phyloP scores from a whole-genome alignment of 192 early-diverging fungal species.

The Backusella circina region DNA sequence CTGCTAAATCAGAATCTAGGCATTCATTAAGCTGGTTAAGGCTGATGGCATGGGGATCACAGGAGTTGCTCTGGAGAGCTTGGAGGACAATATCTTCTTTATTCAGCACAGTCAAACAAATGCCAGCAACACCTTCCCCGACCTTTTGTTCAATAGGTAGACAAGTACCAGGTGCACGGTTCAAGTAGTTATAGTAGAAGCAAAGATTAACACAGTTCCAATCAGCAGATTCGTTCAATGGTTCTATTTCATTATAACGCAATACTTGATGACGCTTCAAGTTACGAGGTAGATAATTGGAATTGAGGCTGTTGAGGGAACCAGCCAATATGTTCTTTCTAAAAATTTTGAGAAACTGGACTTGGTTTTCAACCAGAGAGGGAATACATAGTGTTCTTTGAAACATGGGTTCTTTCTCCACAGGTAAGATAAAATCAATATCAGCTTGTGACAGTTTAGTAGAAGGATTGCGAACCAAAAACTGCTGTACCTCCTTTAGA shows the following conservation, averaged over 20 bases:
- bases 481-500: constrained; percentile 57
- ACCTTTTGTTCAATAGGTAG: constrained; percentile 41
- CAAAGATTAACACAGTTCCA: constrained; percentile 31
- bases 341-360: constrained; percentile 60
- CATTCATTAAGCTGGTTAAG: constrained; percentile 11
- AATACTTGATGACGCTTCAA: constrained; percentile 39
- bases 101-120: constrained; percentile 41
- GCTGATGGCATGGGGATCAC: not conserved
- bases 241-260: constrained; percentile 31
- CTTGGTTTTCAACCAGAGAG: constrained; percentile 46
- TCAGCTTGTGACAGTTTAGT: constrained; percentile 66
- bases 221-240: not conserved
- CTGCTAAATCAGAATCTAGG: constrained; percentile 10
- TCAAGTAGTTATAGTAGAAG: constrained; percentile 50
- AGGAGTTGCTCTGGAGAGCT: constrained; percentile 16
- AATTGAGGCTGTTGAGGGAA: constrained; percentile 38
- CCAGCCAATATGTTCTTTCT: constrained; percentile 55
- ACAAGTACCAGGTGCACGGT: constrained; percentile 26
- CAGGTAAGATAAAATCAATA: constrained; percentile 75
- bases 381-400: constrained; percentile 48
- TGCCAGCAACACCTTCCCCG: constrained; percentile 53
- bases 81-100: constrained; percentile 31
- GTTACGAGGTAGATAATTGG: constrained; percentile 35
- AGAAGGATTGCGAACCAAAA: constrained; percentile 64
- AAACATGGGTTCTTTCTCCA: constrained; percentile 41